phyloP scores from a whole-genome alignment of 1,139 yeast species.

The Nakaseomyces kungkrabaensis region DNA sequence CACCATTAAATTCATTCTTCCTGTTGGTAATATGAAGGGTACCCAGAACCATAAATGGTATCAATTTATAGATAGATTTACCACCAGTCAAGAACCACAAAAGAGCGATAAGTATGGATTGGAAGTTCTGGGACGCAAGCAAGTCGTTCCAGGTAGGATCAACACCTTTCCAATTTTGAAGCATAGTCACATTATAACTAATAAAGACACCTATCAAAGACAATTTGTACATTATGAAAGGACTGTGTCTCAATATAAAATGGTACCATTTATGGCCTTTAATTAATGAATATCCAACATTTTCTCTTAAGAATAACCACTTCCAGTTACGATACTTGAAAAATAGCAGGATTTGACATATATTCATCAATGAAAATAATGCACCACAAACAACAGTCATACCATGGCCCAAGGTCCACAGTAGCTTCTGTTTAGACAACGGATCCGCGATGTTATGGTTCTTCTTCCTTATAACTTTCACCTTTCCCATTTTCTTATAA shows the following conservation, averaged over 20 bases:
- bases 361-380: conserved; percentile 40
- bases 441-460: conserved; percentile 14
- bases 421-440: conserved; percentile 31
- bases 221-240: conserved; percentile 40
- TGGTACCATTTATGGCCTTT: conserved; percentile 30
- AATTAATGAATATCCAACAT: conserved; percentile 14
- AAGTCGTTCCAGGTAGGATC: conserved; percentile 50
- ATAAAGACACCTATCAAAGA: conserved; percentile 46
- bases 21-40: conserved; percentile 45
- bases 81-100: conserved; percentile 55
- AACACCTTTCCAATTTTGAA: conserved; percentile 46
- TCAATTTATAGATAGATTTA: conserved; percentile 51
- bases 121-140: conserved; percentile 61
- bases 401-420: conserved; percentile 58
- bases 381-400: conserved; percentile 42
- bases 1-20: conserved; percentile 34
- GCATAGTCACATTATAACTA: conserved; percentile 45
- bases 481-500: conserved; percentile 13
- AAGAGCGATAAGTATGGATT: conserved; percentile 43
- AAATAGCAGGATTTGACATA: conserved; percentile 22
- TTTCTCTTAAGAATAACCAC: conserved; percentile 22
- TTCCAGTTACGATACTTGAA: conserved; percentile 29
- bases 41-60: conserved; percentile 51
- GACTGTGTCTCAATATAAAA: conserved; percentile 36
- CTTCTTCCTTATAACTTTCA: conserved; percentile 23